Evolutionary conservation across 1,284 basidiomycete genomes (phyloP), one percentile per base, ranked within the genome.

Genomic region (Cutaneotrichosporon cyanovorans): DNA sequence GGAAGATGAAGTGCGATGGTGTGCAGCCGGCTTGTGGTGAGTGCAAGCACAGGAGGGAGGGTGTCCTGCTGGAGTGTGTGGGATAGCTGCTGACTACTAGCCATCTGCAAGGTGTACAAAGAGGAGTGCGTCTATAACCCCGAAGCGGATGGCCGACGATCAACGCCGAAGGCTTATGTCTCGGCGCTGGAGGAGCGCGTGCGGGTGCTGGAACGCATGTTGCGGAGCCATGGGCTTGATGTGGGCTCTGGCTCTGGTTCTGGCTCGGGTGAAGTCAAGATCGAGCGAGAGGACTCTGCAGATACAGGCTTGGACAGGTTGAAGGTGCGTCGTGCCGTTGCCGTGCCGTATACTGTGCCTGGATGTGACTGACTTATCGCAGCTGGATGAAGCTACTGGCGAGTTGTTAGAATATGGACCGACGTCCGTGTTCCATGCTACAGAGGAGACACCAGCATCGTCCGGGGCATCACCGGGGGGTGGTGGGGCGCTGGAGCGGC

Each of bases 1-100:
- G 53, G 25, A 54, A 54, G 35, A 54, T 50, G 45, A 54, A 54
- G 21, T 54, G 53, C 40, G 53, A 54, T 20, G 53, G 53, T 11
- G 53, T 30, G 7, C 53, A 51, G 40, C 53, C 53, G 1, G 45
- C 53, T 2, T 54, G 52, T 25, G 43, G 52, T 54, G 34, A 38
- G 52, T 50, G 15, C 8, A 15, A 34, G 15, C 15, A 31, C 9
- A 8, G 30, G 30, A 9, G 30, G 9, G 30, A 15, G 30, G 30
- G 30, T 9, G 30, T 34, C 25, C 8, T 12, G 25, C 12, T 28
- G 32, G 7, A 34, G 8, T 12, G 37, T 15, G 10, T 11, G 37
- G n/a, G 14, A 19, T 18, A 30, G 23, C 9, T 23, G 35, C 48
- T 45, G 31, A 50, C 44, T 15, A 15, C 11, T 40, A 54, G 53